Evolutionary conservation across 106 monocot species (phyloP).

Genomic region (Apostasia shenzhenica): DNA sequence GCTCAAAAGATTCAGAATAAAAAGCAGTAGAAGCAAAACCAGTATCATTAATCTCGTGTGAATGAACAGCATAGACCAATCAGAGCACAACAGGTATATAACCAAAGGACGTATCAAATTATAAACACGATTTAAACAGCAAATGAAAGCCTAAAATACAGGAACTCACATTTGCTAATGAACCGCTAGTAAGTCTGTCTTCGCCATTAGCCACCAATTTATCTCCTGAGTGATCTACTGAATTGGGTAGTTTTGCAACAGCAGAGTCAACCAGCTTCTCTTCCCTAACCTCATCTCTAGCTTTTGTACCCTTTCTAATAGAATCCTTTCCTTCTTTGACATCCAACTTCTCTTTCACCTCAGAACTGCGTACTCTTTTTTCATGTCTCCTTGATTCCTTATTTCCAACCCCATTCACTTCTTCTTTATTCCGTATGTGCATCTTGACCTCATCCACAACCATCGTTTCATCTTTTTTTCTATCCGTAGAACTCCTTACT

Average conservation of each 20-base stretch:
- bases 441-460: not conserved
- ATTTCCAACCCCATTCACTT: slow-evolving; percentile 1
- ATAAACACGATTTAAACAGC: no score
- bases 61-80: no score
- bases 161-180: slow-evolving; percentile 4
- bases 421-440: not conserved
- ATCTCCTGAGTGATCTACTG: not conserved
- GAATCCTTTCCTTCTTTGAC: not conserved
- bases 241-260: not conserved
- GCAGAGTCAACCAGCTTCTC: not conserved
- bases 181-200: not conserved
- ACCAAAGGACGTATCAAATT: no score
- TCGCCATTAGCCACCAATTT: not conserved
- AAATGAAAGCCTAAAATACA: not conserved
- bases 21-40: no score
- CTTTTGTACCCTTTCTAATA: slow-evolving; percentile 2
- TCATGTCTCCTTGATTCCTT: not conserved
- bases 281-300: slow-evolving; percentile 2
- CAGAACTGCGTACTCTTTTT: not conserved
- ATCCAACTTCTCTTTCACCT: not conserved
- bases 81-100: no score
- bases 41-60: no score
- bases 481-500: not conserved
- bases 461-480: not conserved
- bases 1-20: no score